Conservation (phyloP, 2,329 filamentous ascomycete species). For the Botryotinia globosa region DNA sequence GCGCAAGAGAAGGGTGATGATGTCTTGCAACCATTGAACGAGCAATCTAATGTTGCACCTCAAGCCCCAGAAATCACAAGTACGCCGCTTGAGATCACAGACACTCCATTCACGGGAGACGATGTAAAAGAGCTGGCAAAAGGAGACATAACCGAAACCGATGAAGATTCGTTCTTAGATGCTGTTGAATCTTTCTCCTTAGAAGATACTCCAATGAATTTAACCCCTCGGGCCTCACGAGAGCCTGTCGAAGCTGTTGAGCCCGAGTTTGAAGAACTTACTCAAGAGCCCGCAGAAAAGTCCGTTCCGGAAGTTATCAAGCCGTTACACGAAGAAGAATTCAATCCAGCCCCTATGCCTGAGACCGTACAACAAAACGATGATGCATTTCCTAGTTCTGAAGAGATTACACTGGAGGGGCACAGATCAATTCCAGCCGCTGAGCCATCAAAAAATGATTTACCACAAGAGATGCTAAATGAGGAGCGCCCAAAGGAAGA, state of each 20-base stretch:
- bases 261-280: background rate
- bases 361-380: conserved; percentile 2
- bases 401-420: background rate
- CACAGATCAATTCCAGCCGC: background rate
- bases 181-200: background rate
- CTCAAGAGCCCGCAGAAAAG: background rate
- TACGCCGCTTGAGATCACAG: background rate
- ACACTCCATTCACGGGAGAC: background rate
- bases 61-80: background rate
- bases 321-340: background rate
- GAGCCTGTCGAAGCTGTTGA: background rate
- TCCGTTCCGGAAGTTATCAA: background rate
- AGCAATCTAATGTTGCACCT: background rate
- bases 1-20: background rate
- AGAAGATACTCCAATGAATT: background rate
- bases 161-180: background rate
- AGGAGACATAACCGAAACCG: background rate
- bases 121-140: background rate
- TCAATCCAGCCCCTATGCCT: background rate
- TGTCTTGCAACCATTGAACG: background rate
- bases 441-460: conserved; percentile 2
- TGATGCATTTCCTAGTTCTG: background rate
- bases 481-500: conserved; percentile 15
- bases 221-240: background rate
- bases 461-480: background rate